These are phyloP conservation scores for Leucaena leucocephala DNA, from an alignment of 306 rosid species.

Conservation along the genomic window DNA sequence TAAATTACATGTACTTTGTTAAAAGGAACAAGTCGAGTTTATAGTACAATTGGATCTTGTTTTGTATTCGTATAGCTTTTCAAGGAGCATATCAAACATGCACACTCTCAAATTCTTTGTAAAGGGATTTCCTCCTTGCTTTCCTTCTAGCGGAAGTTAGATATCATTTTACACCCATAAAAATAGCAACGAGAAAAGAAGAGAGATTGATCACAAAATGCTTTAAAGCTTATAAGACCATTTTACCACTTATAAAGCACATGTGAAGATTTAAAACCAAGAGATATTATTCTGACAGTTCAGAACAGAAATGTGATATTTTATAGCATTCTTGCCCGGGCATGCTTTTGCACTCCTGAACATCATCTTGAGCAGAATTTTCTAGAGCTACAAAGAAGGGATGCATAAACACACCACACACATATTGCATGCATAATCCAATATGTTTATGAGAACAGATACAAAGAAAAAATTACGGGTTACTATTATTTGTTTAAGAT, in stretches of 20 bases:
- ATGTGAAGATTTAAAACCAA: conserved; percentile 7
- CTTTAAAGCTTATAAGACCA: conserved; percentile 1
- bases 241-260: conserved; percentile 2
- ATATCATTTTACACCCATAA: neutral
- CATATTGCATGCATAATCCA: conserved; percentile 24
- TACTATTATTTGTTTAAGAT: neutral
- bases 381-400: conserved; percentile 29
- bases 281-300: conserved; percentile 14
- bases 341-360: neutral
- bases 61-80: neutral
- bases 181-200: neutral
- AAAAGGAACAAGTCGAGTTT: neutral
- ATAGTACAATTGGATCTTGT: neutral
- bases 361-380: neutral
- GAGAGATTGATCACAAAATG: neutral
- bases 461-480: no score
- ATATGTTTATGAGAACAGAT: no score
- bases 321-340: neutral
- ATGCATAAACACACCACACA: conserved; percentile 32
- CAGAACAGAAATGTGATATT: neutral
- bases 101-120: neutral
- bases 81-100: neutral
- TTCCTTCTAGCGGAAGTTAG: neutral
- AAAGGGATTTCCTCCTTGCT: neutral
- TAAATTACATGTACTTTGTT: neutral